Evolutionary conservation across 257 asterid species (phyloP).

Genomic region (Solanum sitiens): DNA sequence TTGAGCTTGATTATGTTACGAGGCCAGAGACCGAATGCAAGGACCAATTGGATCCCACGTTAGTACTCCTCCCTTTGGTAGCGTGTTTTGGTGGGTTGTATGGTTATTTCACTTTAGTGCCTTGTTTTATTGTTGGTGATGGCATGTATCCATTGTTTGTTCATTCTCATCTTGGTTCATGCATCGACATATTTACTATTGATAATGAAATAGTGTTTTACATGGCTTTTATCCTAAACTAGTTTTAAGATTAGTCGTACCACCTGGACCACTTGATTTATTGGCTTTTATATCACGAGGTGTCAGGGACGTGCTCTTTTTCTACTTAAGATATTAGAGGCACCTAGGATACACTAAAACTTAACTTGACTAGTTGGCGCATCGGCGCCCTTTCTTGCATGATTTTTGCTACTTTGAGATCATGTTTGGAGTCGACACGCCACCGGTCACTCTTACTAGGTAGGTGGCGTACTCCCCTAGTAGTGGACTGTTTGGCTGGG

Average conservation of each 20-base stretch:
- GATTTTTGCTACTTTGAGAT: not conserved
- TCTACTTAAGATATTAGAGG: not conserved
- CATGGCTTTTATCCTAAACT: not conserved
- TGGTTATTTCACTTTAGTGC: not conserved
- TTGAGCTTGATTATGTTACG: not conserved
- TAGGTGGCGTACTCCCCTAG: not conserved
- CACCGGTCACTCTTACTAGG: not conserved
- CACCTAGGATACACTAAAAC: not conserved
- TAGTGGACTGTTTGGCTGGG: not conserved
- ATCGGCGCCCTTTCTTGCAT: not conserved
- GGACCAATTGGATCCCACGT: not conserved
- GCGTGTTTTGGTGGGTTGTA: not conserved
- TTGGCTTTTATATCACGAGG: not conserved
- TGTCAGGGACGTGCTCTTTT: not conserved
- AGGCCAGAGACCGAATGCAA: not conserved
- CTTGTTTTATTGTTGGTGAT: not conserved
- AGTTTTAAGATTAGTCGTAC: too few relatives aligned
- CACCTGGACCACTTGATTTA: not conserved
- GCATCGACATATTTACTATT: not conserved
- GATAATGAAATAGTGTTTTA: too few relatives aligned
- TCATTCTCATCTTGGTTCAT: not conserved
- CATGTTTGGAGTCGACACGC: not conserved
- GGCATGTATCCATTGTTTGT: not conserved
- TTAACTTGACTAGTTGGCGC: not conserved
- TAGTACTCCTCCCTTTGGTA: not conserved